These are phyloP conservation scores for Camillea tinctor DNA, from an alignment of 2,329 filamentous ascomycete genomes.

Conservation along the genomic window DNA sequence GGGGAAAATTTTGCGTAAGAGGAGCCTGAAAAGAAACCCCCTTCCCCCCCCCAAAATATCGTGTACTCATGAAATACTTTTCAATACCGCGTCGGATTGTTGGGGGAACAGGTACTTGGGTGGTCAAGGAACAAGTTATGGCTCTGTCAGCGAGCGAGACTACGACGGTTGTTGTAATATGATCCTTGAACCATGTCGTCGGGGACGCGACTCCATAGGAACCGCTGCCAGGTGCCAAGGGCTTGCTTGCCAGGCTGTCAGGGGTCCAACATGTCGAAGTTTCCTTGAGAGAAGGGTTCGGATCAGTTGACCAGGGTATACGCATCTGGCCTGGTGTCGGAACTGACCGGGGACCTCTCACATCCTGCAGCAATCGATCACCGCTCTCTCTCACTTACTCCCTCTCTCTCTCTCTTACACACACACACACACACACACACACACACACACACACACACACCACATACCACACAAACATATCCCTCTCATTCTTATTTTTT, in stretches of 20 bases:
- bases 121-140: neutral
- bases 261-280: slow-evolving; percentile 36
- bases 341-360: slow-evolving; percentile 15
- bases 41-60: neutral
- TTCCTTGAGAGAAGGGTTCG: slow-evolving; percentile 25
- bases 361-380: slow-evolving; percentile 17
- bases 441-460: no score
- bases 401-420: slow-evolving; percentile 9
- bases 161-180: slow-evolving; percentile 15
- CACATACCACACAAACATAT: no score
- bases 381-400: slow-evolving; percentile 6
- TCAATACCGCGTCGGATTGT: neutral
- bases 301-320: slow-evolving; percentile 28
- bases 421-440: no score
- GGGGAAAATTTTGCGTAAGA: slow-evolving; percentile 11
- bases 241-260: neutral
- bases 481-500: no score
- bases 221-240: slow-evolving; percentile 18
- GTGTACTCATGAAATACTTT: neutral
- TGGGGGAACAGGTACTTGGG: neutral
- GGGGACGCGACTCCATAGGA: slow-evolving; percentile 21
- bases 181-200: slow-evolving; percentile 44
- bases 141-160: slow-evolving; percentile 10
- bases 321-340: slow-evolving; percentile 24
- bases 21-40: neutral